phyloP scores from a whole-genome alignment of 306 rosid species.

The Trifolium subterraneum region DNA sequence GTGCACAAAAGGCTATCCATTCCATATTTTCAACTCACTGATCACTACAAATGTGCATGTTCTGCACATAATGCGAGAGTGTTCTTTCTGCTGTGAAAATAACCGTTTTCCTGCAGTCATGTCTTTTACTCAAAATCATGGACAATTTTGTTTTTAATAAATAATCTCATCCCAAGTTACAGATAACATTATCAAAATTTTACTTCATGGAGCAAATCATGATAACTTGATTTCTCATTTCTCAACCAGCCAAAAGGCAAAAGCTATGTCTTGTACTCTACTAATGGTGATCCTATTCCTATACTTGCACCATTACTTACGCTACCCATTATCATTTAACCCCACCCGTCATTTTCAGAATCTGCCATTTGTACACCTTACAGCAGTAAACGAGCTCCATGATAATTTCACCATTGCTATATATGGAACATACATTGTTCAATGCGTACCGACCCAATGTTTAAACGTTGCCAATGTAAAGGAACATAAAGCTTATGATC shows the following conservation, averaged over 20 bases:
- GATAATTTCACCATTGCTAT: neutral
- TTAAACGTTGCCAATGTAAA: conserved; percentile 8
- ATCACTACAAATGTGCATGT: neutral
- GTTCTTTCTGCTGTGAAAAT: neutral
- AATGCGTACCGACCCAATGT: conserved; percentile 5
- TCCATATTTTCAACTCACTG: conserved; percentile 4
- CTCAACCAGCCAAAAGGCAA: neutral
- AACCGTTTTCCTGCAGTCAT: neutral
- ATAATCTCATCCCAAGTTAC: neutral
- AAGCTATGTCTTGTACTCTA: neutral
- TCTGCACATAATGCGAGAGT: neutral
- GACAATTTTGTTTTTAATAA: neutral
- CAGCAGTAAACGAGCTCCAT: neutral
- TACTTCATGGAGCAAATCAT: neutral
- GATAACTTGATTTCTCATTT: neutral
- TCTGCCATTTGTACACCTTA: neutral
- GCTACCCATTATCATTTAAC: neutral
- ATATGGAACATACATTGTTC: neutral
- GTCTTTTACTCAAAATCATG: conserved; percentile 6
- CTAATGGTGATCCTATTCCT: neutral
- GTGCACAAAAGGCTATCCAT: neutral
- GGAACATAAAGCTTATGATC: conserved; percentile 14
- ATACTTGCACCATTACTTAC: neutral
- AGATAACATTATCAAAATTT: neutral
- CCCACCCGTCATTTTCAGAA: neutral